phyloP scores from a whole-genome alignment of 192 early-diverging fungal genomes.

The Backusella tarrabulga region DNA sequence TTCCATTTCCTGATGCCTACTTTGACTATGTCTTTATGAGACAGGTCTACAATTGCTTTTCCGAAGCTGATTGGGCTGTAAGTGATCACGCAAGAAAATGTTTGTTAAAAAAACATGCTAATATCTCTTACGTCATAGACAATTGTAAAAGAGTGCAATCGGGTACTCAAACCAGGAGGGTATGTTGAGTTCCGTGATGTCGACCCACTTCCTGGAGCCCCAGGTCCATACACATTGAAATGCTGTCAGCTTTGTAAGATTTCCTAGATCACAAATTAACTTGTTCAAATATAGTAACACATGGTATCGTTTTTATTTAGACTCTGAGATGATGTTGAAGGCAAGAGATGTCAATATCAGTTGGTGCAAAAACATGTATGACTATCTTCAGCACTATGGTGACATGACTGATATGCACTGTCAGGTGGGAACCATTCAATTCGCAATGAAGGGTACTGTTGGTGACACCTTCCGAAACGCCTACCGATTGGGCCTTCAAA shows the following conservation, averaged over 20 bases:
- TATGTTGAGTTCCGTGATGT: conserved; percentile 41
- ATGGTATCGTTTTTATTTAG: not conserved
- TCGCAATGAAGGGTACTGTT: not conserved
- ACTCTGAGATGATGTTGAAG: not conserved
- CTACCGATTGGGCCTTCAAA: not conserved
- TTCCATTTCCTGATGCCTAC: conserved; percentile 12
- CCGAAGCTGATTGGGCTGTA: conserved; percentile 20
- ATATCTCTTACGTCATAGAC: not conserved
- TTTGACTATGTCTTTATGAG: conserved; percentile 33
- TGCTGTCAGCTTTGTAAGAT: not conserved
- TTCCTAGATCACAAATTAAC: not conserved
- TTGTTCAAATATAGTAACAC: not conserved
- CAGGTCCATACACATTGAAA: conserved; percentile 8
- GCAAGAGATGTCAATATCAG: not conserved
- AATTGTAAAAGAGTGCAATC: conserved; percentile 19
- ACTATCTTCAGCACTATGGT: conserved; percentile 8
- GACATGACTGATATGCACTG: conserved; percentile 15
- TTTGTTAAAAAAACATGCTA: not conserved
- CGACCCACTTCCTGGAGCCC: conserved; percentile 6
- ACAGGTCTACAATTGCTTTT: conserved; percentile 22
- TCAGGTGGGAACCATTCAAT: not conserved
- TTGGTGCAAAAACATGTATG: conserved; percentile 10
- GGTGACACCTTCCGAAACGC: not conserved
- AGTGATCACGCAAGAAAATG: not conserved
- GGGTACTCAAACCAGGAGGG: conserved; percentile 40